Evolutionary conservation across 139 green algal species (phyloP), one percentile per base, ranked within the genome.

Genomic region (Micractinium conductrix): DNA sequence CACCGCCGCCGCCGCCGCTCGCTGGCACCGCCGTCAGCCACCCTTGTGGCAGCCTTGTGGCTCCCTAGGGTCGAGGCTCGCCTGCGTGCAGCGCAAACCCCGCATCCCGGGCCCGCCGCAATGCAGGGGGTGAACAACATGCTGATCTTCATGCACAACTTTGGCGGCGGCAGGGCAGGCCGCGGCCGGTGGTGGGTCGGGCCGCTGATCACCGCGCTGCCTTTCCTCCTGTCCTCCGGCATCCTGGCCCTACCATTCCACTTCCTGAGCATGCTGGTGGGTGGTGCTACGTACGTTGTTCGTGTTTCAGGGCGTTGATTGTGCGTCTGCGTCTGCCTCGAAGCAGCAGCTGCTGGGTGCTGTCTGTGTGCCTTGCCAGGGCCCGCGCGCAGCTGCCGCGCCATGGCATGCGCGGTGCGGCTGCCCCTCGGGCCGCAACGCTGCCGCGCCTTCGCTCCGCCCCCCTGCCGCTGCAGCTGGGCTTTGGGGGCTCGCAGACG

Each of bases 141-240:
- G 43, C 67, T 85, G 2, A 79, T 85, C 22, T 85, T 85, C 16
- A n/a, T 80, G n/a, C n/a, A n/a, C n/a, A 80, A 80, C 38, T 80
- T 74, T 62, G 63, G 55, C 9, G 63, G 63, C n/a, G n/a, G 44
- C 26, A n/a, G 80, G 80, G 53, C 33, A 37, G 62, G 78, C 40
- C 30, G 21, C 37, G 63, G 44, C 44, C 53, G 69, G 16, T 85
- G 80, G 80, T 85, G 48, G 30, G 26, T 85, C 12, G 80, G 80
- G 2, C 80, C 80, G 12, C 62, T 84, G 14, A 30, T 84, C 43
- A 84, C 44, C n/a, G 45, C 79, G 26, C 68, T 78, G 45, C 80
- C 80, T 24, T 40, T 85, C 43, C 68, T 85, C 10, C 37, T 85
- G 40, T 44, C 63, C 45, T 37, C 44, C 5, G 80, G 80, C 2